Conservation (phyloP, 2,329 filamentous ascomycete genomes). For the Nothophoma quercina region DNA sequence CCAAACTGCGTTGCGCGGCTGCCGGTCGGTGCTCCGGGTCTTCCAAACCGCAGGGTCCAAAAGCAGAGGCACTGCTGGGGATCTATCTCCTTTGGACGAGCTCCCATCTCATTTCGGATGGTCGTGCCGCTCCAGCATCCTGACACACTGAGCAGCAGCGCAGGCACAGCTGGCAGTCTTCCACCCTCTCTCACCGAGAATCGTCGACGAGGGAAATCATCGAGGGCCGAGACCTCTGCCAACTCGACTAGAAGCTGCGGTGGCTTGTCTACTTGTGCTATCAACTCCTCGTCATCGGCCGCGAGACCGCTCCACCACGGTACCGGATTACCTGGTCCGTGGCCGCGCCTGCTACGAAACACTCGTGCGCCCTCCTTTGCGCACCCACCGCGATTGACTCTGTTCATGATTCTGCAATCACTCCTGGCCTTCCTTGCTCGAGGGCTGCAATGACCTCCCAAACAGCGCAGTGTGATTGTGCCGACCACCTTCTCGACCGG, state of each 20-base stretch:
- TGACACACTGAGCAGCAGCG: neutral
- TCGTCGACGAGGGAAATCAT: neutral
- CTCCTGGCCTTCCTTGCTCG: slow-evolving; percentile 51
- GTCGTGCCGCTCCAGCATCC: neutral
- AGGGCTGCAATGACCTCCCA: slow-evolving; percentile 34
- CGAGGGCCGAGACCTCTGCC: slow-evolving; percentile 7
- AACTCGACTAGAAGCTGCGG: slow-evolving; percentile 13
- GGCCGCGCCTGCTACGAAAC: slow-evolving; percentile 18
- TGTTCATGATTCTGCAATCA: slow-evolving; percentile 48
- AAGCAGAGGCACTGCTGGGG: slow-evolving; percentile 11
- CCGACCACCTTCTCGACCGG: slow-evolving; percentile 3
- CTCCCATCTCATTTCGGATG: neutral
- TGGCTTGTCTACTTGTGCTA: slow-evolving; percentile 5
- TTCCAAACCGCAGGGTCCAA: slow-evolving; percentile 9
- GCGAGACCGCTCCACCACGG: slow-evolving; percentile 8
- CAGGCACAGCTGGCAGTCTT: neutral
- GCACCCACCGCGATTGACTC: slow-evolving; percentile 11
- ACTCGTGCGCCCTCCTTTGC: slow-evolving; percentile 15
- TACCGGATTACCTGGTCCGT: slow-evolving; percentile 11
- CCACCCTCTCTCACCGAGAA: neutral
- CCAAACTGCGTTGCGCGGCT: slow-evolving; percentile 3
- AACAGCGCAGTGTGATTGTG: slow-evolving; percentile 10
- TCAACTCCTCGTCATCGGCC: neutral
- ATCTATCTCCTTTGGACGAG: neutral
- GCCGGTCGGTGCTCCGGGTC: slow-evolving; percentile 4